Evolutionary conservation across 371 early-diverging fungal genomes (phyloP).

Genomic region (Apophysomyces ossiformis): DNA sequence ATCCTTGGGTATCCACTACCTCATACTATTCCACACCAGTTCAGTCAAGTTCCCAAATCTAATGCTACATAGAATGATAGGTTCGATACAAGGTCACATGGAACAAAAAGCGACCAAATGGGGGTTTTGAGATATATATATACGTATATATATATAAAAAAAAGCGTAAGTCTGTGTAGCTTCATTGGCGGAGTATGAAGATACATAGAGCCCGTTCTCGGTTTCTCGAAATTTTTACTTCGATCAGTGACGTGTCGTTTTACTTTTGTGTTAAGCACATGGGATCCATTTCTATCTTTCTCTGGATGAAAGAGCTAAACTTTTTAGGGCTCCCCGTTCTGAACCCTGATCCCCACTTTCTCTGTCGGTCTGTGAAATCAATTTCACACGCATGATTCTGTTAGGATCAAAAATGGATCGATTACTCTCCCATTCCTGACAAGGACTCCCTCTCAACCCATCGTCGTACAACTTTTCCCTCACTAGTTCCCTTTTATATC

Average conservation of each 20-base stretch:
- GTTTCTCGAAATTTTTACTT: not conserved
- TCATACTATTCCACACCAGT: no score
- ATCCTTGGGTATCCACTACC: no score
- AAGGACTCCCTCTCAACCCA: no score
- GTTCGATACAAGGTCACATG: not conserved
- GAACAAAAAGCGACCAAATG: not conserved
- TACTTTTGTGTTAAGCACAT: conserved; percentile 1
- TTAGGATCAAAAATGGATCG: not conserved
- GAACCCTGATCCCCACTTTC: conserved; percentile 4
- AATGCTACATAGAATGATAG: no score
- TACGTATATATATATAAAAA: no score
- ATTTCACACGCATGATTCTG: conserved; percentile 8
- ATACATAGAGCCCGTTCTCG: not conserved
- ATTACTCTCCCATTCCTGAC: no score
- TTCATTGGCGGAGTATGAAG: not conserved
- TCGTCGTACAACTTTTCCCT: not conserved
- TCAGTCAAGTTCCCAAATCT: no score
- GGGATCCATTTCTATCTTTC: not conserved
- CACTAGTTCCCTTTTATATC: not conserved
- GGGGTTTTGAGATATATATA: no score
- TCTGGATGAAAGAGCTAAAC: not conserved
- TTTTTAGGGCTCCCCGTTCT: not conserved
- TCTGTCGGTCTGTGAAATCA: not conserved
- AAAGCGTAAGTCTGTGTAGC: not conserved
- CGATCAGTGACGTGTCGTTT: not conserved